phyloP scores from a whole-genome alignment of 1,284 basidiomycete species.

The Afroboletus lepidellus region DNA sequence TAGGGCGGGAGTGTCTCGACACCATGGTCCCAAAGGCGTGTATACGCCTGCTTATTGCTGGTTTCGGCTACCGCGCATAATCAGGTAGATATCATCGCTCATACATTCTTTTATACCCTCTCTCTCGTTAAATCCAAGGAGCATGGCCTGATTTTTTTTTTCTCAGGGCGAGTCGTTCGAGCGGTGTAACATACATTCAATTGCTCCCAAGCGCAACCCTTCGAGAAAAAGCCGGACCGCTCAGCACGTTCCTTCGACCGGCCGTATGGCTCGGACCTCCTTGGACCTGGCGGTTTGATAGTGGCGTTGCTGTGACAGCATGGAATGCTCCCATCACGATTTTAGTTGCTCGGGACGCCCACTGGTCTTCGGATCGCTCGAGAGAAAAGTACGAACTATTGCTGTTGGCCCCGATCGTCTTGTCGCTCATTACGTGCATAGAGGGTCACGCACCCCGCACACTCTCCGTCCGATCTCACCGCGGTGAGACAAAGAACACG shows the following conservation, averaged over 20 bases:
- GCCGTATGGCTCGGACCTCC: not conserved
- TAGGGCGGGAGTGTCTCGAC: not conserved
- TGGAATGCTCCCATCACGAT: slow-evolving; percentile 2
- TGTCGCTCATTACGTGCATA: slow-evolving; percentile 12
- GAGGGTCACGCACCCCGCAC: not conserved
- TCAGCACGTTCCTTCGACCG: not conserved
- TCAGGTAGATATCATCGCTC: slow-evolving; percentile 2
- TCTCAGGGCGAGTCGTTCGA: not conserved
- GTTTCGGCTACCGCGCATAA: not conserved
- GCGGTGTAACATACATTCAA: not conserved
- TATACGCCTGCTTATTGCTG: not conserved
- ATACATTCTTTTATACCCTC: not conserved
- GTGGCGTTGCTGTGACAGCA: slow-evolving; percentile 16
- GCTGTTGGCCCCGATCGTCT: not conserved
- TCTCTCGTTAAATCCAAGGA: not conserved
- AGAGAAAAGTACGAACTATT: slow-evolving; percentile 10
- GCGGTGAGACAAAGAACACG: slow-evolving; percentile 3
- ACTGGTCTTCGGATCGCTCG: slow-evolving; percentile 11
- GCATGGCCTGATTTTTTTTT: not conserved
- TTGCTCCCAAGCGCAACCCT: not conserved
- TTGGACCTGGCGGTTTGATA: slow-evolving; percentile 12
- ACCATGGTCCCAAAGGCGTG: not conserved
- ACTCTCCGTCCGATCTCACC: slow-evolving; percentile 1
- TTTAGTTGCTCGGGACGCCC: not conserved
- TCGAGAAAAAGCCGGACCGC: not conserved